phyloP scores from a whole-genome alignment of 495 filamentous ascomycete genomes.

The Penicillium tannophilum region DNA sequence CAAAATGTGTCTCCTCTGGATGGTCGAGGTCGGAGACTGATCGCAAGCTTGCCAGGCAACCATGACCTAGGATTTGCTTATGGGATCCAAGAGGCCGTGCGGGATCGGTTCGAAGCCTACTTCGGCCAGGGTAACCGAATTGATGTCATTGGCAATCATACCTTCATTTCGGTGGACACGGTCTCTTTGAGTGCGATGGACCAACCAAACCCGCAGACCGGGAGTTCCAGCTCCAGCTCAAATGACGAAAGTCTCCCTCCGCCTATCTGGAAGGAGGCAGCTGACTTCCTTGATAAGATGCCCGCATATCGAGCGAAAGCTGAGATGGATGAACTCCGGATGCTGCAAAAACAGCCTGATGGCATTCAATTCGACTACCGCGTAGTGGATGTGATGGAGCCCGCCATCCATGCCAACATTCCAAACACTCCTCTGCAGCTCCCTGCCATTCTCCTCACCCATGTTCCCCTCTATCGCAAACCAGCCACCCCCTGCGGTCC shows the following conservation, averaged over 20 bases:
- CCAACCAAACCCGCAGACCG: constrained; percentile 51
- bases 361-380: constrained; percentile 52
- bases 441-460: constrained; percentile 83
- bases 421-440: constrained; percentile 49
- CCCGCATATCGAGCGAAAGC: constrained; percentile 46
- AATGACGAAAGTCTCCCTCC: constrained; percentile 44
- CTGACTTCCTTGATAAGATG: constrained; percentile 73
- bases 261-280: constrained; percentile 72
- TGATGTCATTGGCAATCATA: constrained; percentile 92
- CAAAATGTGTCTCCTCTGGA: constrained; percentile 40
- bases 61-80: constrained; percentile 95
- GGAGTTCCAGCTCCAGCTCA: constrained; percentile 34
- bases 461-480: constrained; percentile 85
- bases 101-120: constrained; percentile 80
- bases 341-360: constrained; percentile 44
- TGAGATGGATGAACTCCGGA: constrained; percentile 43
- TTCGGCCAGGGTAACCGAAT: constrained; percentile 89
- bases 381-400: constrained; percentile 31
- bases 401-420: constrained; percentile 26
- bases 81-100: constrained; percentile 75
- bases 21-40: constrained; percentile 60
- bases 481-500: constrained; percentile 87
- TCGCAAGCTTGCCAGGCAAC: constrained; percentile 87
- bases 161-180: constrained; percentile 87
- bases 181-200: constrained; percentile 79